These are phyloP conservation scores for Annulohypoxylon stygium DNA, from an alignment of 495 filamentous ascomycete genomes.

Conservation along the genomic window DNA sequence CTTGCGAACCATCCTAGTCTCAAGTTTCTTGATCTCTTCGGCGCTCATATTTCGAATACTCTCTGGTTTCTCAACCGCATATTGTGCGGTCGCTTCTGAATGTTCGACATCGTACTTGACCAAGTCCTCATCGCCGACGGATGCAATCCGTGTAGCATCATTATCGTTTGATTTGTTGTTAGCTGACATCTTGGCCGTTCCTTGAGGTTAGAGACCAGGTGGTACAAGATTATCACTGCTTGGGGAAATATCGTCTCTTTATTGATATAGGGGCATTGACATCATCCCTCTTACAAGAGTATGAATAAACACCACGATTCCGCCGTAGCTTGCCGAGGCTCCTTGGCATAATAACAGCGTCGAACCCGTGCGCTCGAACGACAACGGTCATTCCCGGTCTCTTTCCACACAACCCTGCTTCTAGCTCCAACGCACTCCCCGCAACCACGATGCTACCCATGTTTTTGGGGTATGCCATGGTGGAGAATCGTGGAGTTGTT, in stretches of 20 bases:
- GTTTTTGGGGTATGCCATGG: background rate
- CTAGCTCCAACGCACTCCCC: background rate
- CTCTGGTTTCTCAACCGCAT: conserved; percentile 7
- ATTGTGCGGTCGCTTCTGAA: background rate
- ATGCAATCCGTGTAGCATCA: conserved; percentile 1
- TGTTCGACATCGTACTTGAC: conserved; percentile 2
- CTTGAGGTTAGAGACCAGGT: background rate
- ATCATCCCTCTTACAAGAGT: background rate
- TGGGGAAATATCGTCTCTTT: background rate
- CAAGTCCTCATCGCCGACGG: conserved; percentile 2
- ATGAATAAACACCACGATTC: background rate
- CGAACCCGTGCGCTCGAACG: background rate
- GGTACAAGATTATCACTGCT: background rate
- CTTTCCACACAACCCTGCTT: background rate
- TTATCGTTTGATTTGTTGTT: background rate
- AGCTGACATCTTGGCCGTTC: background rate
- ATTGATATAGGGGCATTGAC: background rate
- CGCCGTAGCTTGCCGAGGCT: background rate
- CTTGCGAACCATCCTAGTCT: conserved; percentile 4
- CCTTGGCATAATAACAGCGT: background rate
- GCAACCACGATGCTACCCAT: background rate
- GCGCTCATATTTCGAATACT: conserved; percentile 9
- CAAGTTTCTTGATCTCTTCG: background rate
- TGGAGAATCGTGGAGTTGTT: background rate
- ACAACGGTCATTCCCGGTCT: background rate